phyloP scores from a whole-genome alignment of 148 eudicot genomes.

The Fagopyrum tataricum region DNA sequence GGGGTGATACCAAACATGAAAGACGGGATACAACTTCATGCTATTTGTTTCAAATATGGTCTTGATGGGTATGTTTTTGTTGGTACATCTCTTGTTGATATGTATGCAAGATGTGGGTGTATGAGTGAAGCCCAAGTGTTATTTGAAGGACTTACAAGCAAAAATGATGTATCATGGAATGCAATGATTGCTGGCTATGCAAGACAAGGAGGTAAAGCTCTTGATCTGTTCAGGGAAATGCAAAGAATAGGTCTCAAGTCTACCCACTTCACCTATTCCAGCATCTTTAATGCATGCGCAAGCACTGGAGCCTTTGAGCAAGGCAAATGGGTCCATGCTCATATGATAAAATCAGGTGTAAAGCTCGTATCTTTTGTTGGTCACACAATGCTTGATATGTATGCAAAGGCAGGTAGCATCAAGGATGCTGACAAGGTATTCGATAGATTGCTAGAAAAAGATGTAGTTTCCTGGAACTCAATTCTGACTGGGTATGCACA shows the following conservation, averaged over 20 bases:
- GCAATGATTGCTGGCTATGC: slow-evolving; percentile 54
- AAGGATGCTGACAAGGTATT: slow-evolving; percentile 50
- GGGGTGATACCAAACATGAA: slow-evolving; percentile 24
- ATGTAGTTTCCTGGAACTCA: slow-evolving; percentile 66
- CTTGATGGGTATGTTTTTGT: slow-evolving; percentile 43
- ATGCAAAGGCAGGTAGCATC: slow-evolving; percentile 60
- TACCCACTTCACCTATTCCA: slow-evolving; percentile 48
- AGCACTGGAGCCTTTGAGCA: slow-evolving; percentile 53
- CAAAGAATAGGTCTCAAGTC: slow-evolving; percentile 33
- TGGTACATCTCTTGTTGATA: slow-evolving; percentile 50
- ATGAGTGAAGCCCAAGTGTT: slow-evolving; percentile 38
- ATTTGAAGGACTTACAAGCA: slow-evolving; percentile 35
- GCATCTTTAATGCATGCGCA: slow-evolving; percentile 46
- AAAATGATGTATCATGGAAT: slow-evolving; percentile 65
- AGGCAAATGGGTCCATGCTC: slow-evolving; percentile 64
- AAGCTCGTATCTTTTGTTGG: slow-evolving; percentile 45
- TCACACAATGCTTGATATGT: slow-evolving; percentile 63
- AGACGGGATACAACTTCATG: slow-evolving; percentile 46
- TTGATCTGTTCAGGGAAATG: slow-evolving; percentile 47
- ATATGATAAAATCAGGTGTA: slow-evolving; percentile 44
- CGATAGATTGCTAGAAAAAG: slow-evolving; percentile 28
- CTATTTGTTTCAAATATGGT: slow-evolving; percentile 41
- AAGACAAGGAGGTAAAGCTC: slow-evolving; percentile 43
- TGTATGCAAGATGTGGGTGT: slow-evolving; percentile 43
- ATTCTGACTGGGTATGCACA: slow-evolving; percentile 59